Evolutionary conservation across 441 rosid genomes (phyloP).

Genomic region (Eutrema salsugineum): DNA sequence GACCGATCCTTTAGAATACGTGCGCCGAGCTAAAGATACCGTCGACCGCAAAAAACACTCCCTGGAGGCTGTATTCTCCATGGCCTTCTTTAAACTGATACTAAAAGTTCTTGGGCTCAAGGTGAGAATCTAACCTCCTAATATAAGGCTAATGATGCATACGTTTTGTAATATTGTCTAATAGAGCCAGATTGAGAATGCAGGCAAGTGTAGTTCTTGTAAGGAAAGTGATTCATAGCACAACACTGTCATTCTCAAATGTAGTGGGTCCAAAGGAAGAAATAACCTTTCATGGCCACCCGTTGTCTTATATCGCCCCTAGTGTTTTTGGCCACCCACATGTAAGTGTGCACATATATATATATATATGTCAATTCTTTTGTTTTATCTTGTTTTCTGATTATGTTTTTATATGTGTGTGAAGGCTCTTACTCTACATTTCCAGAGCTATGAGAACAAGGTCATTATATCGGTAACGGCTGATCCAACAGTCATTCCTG

Average conservation of each 20-base stretch:
- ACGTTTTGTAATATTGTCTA: neutral
- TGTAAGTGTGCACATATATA: constrained; percentile 31
- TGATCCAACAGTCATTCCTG: constrained; percentile 62
- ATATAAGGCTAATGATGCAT: neutral
- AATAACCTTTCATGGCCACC: constrained; percentile 69
- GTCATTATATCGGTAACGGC: constrained; percentile 55
- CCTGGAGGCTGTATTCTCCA: constrained; percentile 50
- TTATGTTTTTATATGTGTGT: neutral
- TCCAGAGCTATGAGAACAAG: constrained; percentile 68
- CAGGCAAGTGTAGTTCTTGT: constrained; percentile 51
- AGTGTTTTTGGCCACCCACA: constrained; percentile 80
- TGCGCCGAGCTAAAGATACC: constrained; percentile 56
- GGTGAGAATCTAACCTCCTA: constrained; percentile 33
- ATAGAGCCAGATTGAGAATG: neutral
- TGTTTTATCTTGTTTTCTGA: neutral
- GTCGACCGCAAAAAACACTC: constrained; percentile 70
- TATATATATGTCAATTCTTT: neutral
- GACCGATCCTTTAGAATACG: constrained; percentile 58
- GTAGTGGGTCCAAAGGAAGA: constrained; percentile 78
- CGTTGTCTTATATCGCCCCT: constrained; percentile 69
- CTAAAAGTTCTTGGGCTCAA: constrained; percentile 47
- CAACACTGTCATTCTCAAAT: constrained; percentile 69
- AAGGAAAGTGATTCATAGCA: constrained; percentile 46
- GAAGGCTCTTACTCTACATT: constrained; percentile 81
- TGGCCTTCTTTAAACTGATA: constrained; percentile 29